phyloP scores from a whole-genome alignment of 1,139 yeast genomes.

The Ogataea hybrid region DNA sequence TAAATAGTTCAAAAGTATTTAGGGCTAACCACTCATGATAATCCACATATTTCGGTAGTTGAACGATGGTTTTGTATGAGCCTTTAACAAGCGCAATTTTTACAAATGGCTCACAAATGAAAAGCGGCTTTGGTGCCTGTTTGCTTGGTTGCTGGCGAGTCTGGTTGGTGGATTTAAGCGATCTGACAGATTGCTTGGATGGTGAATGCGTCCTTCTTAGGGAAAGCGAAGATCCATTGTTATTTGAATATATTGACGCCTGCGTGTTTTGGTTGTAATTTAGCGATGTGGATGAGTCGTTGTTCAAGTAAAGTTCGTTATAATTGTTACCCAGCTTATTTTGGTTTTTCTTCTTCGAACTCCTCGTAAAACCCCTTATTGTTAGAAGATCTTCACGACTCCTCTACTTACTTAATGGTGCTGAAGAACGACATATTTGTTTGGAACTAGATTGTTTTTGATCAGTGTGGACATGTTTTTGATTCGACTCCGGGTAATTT shows the following conservation, averaged over 20 bases:
- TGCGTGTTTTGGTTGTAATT: constrained; percentile 14
- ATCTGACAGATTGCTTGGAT: constrained; percentile 32
- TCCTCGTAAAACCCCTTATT: constrained; percentile 61
- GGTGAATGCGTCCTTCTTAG: constrained; percentile 34
- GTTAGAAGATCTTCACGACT: constrained; percentile 25
- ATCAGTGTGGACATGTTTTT: neutral
- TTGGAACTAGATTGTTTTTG: neutral
- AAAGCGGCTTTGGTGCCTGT: constrained; percentile 44
- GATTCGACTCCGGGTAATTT: constrained; percentile 9
- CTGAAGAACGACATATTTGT: constrained; percentile 41
- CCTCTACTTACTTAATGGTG: constrained; percentile 38
- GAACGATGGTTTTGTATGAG: constrained; percentile 94
- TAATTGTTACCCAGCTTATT: constrained; percentile 26
- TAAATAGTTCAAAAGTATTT: constrained; percentile 85
- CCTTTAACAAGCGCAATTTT: constrained; percentile 95
- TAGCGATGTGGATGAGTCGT: constrained; percentile 29
- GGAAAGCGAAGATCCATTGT: constrained; percentile 35
- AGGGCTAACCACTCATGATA: constrained; percentile 94
- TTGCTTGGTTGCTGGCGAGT: constrained; percentile 25
- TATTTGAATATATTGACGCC: constrained; percentile 32
- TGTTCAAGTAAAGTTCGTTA: constrained; percentile 25
- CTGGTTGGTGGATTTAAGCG: constrained; percentile 30
- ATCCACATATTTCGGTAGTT: constrained; percentile 92
- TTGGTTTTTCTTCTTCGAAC: constrained; percentile 48
- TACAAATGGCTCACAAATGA: constrained; percentile 89